Evolutionary conservation across 140 eudicot genomes (phyloP), one percentile per base, ranked within the genome.

Genomic region (Ambrosia hybrid): DNA sequence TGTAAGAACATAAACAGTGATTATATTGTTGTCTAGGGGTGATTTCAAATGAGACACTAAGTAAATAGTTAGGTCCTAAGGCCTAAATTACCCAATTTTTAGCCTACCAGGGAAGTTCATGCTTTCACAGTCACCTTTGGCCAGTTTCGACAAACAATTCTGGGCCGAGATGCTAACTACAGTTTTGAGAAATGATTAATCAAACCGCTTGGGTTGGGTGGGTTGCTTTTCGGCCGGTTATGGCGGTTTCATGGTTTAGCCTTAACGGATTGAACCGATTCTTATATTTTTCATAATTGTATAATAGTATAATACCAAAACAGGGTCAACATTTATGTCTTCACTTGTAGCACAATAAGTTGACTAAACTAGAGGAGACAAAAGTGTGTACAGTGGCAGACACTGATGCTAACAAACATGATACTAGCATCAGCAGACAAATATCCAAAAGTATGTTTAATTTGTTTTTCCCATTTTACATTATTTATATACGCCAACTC

Each of bases 381-480:
- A 70, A 41, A 52, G 83, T 38, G 37, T 39, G 74, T 59, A 61
- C 86, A 64, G 56, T 43, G 38, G 74, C 72, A 67, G 84, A 55
- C 15, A 49, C 38, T 12, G 80, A 67, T 33, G 78, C 65, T 53
- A 51, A 71, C 16, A 74, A 74, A 53, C 80, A 60, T 64, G 55
- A 38, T 38, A 75, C 73, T 16, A 73, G 60, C 51, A 74, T 41
- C 46, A 78, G 71, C 68, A 84, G 73, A 70, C 70, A 63, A 41
- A 79, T 30, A 49, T 78, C 81, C 48, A 75, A 67, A 71, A 60
- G 95, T 88, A 17, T 57, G 11, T 57, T 46, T 46, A 6, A 7
- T 46, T 46, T 9, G 0, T 9, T 41, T 53, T 5, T 15, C 13
- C 13, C 62, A 17, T 57, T 17, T 14, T 53, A 53, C 16, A 39